Conservation (phyloP, 768 basidiomycete genomes). For the Auricularia cornea region DNA sequence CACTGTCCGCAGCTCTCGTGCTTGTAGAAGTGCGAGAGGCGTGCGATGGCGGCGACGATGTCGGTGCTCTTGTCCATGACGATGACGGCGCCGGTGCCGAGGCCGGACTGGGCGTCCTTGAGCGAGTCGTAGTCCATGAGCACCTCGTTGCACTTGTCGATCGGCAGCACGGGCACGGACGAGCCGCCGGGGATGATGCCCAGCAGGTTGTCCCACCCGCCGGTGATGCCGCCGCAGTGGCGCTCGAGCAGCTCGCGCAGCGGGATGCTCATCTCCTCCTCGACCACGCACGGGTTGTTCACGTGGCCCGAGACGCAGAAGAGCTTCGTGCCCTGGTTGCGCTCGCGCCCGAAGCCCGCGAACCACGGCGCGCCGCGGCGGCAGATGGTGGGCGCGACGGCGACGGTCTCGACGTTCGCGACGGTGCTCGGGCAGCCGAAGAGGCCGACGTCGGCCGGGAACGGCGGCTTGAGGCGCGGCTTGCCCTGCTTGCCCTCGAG, state of each 20-base stretch:
- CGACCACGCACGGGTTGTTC: constrained; percentile 95
- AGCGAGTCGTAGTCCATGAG: constrained; percentile 99
- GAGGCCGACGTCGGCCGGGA: constrained; percentile 96
- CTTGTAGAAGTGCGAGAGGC: constrained; percentile 94
- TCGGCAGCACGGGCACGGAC: constrained; percentile 89
- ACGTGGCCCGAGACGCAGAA: constrained; percentile 97
- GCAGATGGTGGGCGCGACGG: constrained; percentile 94
- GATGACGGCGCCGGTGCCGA: constrained; percentile 97
- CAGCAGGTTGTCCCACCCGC: constrained; percentile 94
- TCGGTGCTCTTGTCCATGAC: constrained; percentile 99
- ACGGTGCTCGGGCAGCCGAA: constrained; percentile 98
- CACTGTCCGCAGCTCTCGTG: constrained; percentile 98
- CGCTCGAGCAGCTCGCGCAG: constrained; percentile 90
- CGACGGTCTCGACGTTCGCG: constrained; percentile 97
- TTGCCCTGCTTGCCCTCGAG: constrained; percentile 98
- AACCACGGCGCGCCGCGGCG: constrained; percentile 88
- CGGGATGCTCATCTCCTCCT: constrained; percentile 99
- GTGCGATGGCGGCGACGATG: constrained; percentile 86
- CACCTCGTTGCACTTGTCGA: constrained; percentile 73
- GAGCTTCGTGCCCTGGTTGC: constrained; percentile 95
- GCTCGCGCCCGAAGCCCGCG: constrained; percentile 79
- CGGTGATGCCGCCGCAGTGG: constrained; percentile 90
- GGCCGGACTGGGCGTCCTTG: constrained; percentile 91
- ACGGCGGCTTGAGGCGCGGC: constrained; percentile 94
- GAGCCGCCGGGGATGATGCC: constrained; percentile 96